A percentile compares a stretch with the other conserved stretches of the same genome.
Evolutionary conservation across 192 early-diverging fungal genomes (phyloP).

Genomic region (Funneliformis mosseae): DNA sequence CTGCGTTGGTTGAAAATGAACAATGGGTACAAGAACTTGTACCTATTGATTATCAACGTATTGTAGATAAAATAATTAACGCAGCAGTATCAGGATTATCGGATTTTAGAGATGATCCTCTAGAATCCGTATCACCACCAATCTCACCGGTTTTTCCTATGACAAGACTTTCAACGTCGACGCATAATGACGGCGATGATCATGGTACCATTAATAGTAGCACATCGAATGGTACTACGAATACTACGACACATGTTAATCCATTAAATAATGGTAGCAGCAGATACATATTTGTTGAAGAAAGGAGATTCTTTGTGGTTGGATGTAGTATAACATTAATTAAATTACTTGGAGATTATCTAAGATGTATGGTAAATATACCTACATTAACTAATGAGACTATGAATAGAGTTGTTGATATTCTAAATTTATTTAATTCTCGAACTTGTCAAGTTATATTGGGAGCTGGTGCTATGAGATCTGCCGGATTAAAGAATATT

Average conservation of each 20-base stretch:
- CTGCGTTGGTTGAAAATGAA: conserved; percentile 91
- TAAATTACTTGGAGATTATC: conserved; percentile 91
- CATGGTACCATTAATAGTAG: conserved; percentile 23
- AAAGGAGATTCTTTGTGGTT: conserved; percentile 83
- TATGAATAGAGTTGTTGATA: conserved; percentile 84
- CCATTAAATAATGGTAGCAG: conserved; percentile 37
- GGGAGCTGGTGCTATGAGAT: conserved; percentile 94
- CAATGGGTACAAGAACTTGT: conserved; percentile 94
- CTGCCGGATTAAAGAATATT: conserved; percentile 97
- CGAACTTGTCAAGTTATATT: conserved; percentile 95
- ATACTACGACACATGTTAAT: conserved; percentile 28
- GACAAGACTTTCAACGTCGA: conserved; percentile 22
- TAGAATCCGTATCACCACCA: not conserved
- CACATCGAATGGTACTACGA: conserved; percentile 31
- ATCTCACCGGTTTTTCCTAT: conserved; percentile 20
- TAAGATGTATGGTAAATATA: conserved; percentile 82
- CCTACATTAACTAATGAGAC: conserved; percentile 80
- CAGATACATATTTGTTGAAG: conserved; percentile 74
- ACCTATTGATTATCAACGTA: conserved; percentile 91
- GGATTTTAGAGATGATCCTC: conserved; percentile 44
- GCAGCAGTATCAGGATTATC: conserved; percentile 47
- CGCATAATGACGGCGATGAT: conserved; percentile 8
- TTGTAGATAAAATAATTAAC: conserved; percentile 71
- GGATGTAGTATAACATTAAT: conserved; percentile 86
- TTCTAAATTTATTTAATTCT: conserved; percentile 92